Base-by-base conservation (phyloP, 1,139 yeast genomes). In the Saccharomyces hybrid region DNA sequence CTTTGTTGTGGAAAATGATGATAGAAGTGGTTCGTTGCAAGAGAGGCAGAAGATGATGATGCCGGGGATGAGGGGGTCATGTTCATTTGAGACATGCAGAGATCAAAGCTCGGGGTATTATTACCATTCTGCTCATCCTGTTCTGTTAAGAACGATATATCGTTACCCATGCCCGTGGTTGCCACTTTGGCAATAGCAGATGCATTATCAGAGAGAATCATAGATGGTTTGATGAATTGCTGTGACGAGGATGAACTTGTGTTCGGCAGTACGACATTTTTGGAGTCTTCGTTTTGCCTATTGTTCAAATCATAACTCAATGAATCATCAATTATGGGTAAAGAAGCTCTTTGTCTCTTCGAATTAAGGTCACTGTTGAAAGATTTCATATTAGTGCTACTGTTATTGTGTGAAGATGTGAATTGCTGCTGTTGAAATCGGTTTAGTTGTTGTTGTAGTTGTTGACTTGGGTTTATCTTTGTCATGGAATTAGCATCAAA, bases 51-150 rank as follows among this genome's bases (percentile, higher is more conserved):
- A 31, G 34, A 31, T 13, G 34, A 31, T 11, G 34, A 31, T 1
- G 34, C 2, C 14, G 34, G 34, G 4, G 34, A 31, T 13, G 34
- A 31, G 6, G 34, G 34, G 34, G 34, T 31, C 34, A 31, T 31
- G 95, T 68, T 87, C 82, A 59, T 85, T 88, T 54, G 68, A 61
- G 1, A 75, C 68, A 67, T 83, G 88, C 58, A 86, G 79, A 2
- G 89, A 83, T 58, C 93, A 74, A 66, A 84, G 79, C 6, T 31
- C 4, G 34, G 34, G 34, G 34, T 31, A 31, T 31, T 4, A 31
- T 31, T 31, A 4, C 34, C 34, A 31, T 31, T 31, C 6, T 29
- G 34, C 34, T 31, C 34, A 31, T 31, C 34, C 34, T 31, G 34
- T 31, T 31, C 34, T 31, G 34, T 31, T 4, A 31, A 31, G 4